Evolutionary conservation across 129 eudicot genomes (phyloP), one percentile per base, ranked within the genome.

Genomic region (Centaurea solstitialis): DNA sequence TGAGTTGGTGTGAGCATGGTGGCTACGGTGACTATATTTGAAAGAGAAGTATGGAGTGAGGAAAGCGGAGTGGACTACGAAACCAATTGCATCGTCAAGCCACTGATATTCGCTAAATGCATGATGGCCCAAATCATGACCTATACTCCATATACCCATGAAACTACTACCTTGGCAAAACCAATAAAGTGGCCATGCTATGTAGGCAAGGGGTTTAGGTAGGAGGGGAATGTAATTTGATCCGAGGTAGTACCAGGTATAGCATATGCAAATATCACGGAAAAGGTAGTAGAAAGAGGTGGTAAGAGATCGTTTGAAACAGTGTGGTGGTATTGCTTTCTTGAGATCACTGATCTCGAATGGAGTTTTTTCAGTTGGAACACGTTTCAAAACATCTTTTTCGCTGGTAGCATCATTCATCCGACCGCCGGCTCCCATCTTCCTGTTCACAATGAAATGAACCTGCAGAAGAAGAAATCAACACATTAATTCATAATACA

Each of bases 1-100:
- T 67, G 90, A 87, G 28, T 87, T 87, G 0, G 90, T 87, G 90
- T 87, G 76, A 22, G 82, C 82, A n/a, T 79, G 82, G 59, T 79
- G 82, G 82, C 76, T 79, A 53, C 82, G 82, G 0, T 79, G 82
- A 70, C 82, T 79, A 6, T 79, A 79, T 71, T 79, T 57, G 41
- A 30, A 69, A 6, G 74, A 69, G 7, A 69, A 69, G 23, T 69
- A 69, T 26, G 74, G 74, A 13, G 82, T 79, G 15, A 79, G 75
- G 69, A 79, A 53, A 30, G 76, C 9, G 3, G 82, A 79, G 20
- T 79, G 76, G 8, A 79, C 22, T 0, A 79, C 2, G 23, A 17
- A 71, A 71, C 75, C 75, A 64, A 64, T 1, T 5, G 28, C 11
- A 17, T 71, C 75, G 4, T 71, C 47, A 39, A 71, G 38, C 53